phyloP scores from a whole-genome alignment of 225 moss, liverwort and hornwort genomes.

The Polytrichum formosum region DNA sequence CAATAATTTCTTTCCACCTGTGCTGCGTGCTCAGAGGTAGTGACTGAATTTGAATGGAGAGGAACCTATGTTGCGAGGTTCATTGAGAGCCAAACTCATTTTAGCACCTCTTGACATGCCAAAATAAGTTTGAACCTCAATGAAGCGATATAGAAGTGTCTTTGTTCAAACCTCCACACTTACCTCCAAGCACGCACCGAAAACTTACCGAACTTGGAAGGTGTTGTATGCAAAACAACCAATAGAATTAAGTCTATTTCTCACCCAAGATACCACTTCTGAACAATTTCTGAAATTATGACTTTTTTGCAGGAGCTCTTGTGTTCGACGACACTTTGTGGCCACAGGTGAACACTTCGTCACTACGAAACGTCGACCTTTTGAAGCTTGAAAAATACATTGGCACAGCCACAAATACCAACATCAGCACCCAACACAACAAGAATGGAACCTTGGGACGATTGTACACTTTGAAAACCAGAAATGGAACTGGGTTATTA shows the following conservation, averaged over 20 bases:
- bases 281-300: too few relatives aligned
- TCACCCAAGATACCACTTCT: not conserved
- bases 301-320: constrained; percentile 57
- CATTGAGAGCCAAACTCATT: too few relatives aligned
- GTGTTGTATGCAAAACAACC: not conserved
- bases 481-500: constrained; percentile 49
- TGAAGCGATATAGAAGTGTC: too few relatives aligned
- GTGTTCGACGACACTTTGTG: constrained; percentile 81
- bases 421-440: constrained; percentile 20
- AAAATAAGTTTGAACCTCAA: too few relatives aligned
- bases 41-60: too few relatives aligned
- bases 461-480: constrained; percentile 31
- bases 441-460: constrained; percentile 27
- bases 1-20: too few relatives aligned
- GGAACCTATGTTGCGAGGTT: too few relatives aligned
- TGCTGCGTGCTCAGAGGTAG: too few relatives aligned
- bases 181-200: too few relatives aligned
- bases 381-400: constrained; percentile 24
- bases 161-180: not conserved
- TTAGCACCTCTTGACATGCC: too few relatives aligned
- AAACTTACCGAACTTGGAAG: not conserved
- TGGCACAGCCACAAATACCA: constrained; percentile 21
- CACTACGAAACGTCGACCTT: constrained; percentile 40
- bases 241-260: too few relatives aligned
- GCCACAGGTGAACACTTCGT: constrained; percentile 52